Evolutionary conservation across 2,329 filamentous ascomycete species (phyloP), one percentile per base, ranked within the genome.

Genomic region (Fusarium lateritium): DNA sequence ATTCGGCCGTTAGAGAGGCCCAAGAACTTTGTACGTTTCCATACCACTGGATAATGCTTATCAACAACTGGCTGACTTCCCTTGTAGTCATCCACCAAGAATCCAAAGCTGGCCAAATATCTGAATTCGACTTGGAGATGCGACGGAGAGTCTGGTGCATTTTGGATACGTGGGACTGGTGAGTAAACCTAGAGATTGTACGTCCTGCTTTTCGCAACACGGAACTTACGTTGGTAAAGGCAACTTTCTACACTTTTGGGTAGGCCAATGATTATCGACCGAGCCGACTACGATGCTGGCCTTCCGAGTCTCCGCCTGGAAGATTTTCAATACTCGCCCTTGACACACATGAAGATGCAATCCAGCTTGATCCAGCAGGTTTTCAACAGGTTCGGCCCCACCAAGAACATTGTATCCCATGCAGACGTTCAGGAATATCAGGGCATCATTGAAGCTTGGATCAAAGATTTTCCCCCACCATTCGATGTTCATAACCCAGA

Each of bases 401-500:
- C 74, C 7, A 78, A 75, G 47, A 75, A 76, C 42, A 64, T 80
- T 11, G 64, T 65, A 13, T 54, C 59, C 3, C 64, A 75, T 1
- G 62, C 75, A 14, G 74, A 83, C 22, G 71, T 80, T 13, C 65
- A 73, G 43, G 74, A 76, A 51, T 79, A 81, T 45, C 78, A 63
- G 22, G 33, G 33, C 2, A 78, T 78, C 4, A 76, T 84, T 15
- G 78, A 84, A 28, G 73, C 72, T 4, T 86, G 84, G 79, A 79
- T 84, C 31, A 63, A 75, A 3, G 77, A 75, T 6, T 79, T 87
- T 24, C 84, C 83, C 4, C 69, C 78, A 0, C 74, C 81, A 0
- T 84, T 83, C 55, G 71, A 75, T 14, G 59, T 83, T 6, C 67
- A 75, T 3, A 67, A 80, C 22, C 78, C 83, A 0, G 83, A 86